Base-by-base conservation (phyloP, 306 rosid species). In the Rosa persica region DNA sequence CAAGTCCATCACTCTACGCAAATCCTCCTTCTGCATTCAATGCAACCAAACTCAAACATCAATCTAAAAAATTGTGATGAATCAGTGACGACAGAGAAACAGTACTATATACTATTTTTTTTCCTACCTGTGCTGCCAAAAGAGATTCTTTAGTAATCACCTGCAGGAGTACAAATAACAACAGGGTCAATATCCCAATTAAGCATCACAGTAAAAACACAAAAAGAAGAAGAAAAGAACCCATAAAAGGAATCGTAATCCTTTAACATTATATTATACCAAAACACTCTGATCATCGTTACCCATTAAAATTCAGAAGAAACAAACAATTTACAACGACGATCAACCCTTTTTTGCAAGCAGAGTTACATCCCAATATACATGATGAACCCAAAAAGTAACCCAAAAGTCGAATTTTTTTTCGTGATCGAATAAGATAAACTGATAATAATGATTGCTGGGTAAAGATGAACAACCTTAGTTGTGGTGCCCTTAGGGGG, bases 1-100 rank as follows among this genome's bases (percentile, higher is more conserved):
- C 89, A 90, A 67, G 15, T 93, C 96, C 97, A 89, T 90, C 39
- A 95, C 97, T 85, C 87, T 83, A 30, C 90, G 93, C 86, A 95
- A 88, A 80, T 95, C 99, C 85, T 89, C 98, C 71, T 48, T 90
- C 97, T 95, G 82, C 82, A 87, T 15, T 16, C 2, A 79, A 86
- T 22, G 72, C 58, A 34, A 42, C 73, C 34, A 60, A 39, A 54
- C 52, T 68, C 77, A 74, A 80, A 75, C 25, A 54, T 77, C 44
- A 73, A 79, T 70, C 61, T 76, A 77, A 78, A 75, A 75, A 30
- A 70, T 13, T 1, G 7, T 20, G 6, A 30, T 0, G 5, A 46
- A 27, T 10, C 10, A 19, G 19, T 46, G 0, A 38, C 48, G 39
- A 62, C 6, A 46, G 0, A n/a, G 3, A 30, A 30, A 44, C 57